phyloP scores from a whole-genome alignment of 495 filamentous ascomycete genomes.

The Ramalina intermedia region DNA sequence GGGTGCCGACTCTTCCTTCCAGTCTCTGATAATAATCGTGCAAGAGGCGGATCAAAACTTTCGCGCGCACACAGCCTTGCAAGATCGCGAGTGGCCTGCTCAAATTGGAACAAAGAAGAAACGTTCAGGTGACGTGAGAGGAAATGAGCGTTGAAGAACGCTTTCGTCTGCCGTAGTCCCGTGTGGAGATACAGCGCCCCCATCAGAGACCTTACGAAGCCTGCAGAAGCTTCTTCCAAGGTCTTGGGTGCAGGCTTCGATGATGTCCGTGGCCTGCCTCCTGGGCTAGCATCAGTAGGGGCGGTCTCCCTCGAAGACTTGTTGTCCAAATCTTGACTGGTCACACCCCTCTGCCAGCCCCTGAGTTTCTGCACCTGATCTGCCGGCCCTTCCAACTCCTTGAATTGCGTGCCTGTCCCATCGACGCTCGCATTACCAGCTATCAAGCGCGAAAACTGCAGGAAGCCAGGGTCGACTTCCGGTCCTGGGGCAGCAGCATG shows the following conservation, averaged over 20 bases:
- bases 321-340: conserved; percentile 27
- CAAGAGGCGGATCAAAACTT: conserved; percentile 76
- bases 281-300: conserved; percentile 69
- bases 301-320: conserved; percentile 29
- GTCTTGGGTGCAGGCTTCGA: conserved; percentile 23
- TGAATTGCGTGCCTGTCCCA: conserved; percentile 22
- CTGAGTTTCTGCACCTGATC: conserved; percentile 15
- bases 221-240: conserved; percentile 36
- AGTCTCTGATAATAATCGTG: conserved; percentile 75
- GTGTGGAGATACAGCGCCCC: conserved; percentile 75
- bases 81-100: conserved; percentile 67
- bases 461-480: conserved; percentile 85
- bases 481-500: conserved; percentile 64
- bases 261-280: conserved; percentile 27
- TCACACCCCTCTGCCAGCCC: conserved; percentile 56
- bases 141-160: conserved; percentile 71
- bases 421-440: conserved; percentile 37
- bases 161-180: conserved; percentile 51
- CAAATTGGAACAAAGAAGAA: conserved; percentile 64
- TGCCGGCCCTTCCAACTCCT: conserved; percentile 21
- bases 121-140: conserved; percentile 67
- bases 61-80: conserved; percentile 68
- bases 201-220: conserved; percentile 65
- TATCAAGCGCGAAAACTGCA: conserved; percentile 57
- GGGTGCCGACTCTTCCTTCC: conserved; percentile 68